Evolutionary conservation across 192 early-diverging fungal genomes (phyloP), one percentile per base, ranked within the genome.

Genomic region (Physocladia obscura): DNA sequence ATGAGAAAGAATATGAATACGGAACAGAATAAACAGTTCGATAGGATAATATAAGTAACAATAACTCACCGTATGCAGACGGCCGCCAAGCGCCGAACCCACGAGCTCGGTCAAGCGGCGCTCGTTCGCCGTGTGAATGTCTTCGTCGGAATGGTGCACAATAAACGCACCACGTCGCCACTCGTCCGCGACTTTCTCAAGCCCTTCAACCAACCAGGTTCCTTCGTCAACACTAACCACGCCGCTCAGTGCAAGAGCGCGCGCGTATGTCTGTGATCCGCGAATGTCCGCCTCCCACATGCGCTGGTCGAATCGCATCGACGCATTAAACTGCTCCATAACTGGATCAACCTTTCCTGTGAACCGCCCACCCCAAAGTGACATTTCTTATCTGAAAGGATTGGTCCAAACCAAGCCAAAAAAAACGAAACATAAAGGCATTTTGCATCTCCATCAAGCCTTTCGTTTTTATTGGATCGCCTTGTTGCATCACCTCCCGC

Each of bases 111-210:
- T 90, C 34, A 99, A 81, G 32, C 97, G 84, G 44, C 97, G 89
- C 74, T 99, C 97, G 72, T 99, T 99, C 64, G 97, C 97, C 0
- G 95, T 99, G 78, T 99, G 97, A 75, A 99, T 99, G 80, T 99
- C 97, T 76, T 99, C 97, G 78, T 99, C 97, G 4, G 88, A 88
- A 2, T 8, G 17, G 19, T 49, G 48, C 15, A 35, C 49, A 36
- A 69, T 82, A 79, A 99, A 97, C 2, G 68, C 78, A 50, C 84
- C 87, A 27, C 70, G 40, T 15, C 84, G 81, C 97, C 97, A 99
- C 74, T 99, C 97, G 22, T 74, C 64, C 31, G 80, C 84, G 11
- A 99, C 93, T 32, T 75, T 62, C 35, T 85, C 74, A 6, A 99
- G 87, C 1, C 97, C 97, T 6, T 63, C 49, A 44, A 93, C 87